Evolutionary conservation across 208 protist species (phyloP).

Genomic region (Trypanosoma congolense): DNA sequence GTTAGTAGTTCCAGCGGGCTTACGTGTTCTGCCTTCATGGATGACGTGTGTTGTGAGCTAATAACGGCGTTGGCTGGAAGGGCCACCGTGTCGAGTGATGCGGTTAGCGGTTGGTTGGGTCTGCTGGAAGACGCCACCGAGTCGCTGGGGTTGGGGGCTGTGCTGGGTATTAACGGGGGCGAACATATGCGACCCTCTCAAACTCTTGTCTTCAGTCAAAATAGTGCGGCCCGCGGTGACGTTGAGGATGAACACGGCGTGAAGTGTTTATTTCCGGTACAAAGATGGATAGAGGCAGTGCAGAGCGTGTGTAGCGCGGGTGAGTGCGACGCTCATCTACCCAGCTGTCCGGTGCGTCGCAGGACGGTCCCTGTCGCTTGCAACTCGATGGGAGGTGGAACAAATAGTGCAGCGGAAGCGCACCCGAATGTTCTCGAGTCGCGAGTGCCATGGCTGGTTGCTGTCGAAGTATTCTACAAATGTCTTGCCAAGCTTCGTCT

Average conservation of each 20-base stretch:
- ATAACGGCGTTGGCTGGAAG: neutral
- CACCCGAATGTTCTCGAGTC: no score
- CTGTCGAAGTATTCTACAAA: no score
- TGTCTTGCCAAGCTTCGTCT: no score
- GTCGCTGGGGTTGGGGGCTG: neutral
- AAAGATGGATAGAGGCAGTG: neutral
- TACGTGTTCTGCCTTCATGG: conserved; percentile 1
- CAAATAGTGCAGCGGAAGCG: no score
- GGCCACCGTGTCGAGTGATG: neutral
- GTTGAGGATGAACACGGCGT: neutral
- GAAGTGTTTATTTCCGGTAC: neutral
- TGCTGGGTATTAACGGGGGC: neutral
- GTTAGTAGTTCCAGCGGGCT: neutral
- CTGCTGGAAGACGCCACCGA: conserved; percentile 1
- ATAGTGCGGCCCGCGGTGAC: neutral
- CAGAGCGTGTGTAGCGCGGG: no score
- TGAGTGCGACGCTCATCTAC: no score
- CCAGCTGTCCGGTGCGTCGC: no score
- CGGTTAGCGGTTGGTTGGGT: neutral
- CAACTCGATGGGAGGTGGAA: no score
- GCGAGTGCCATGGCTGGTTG: no score
- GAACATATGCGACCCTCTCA: neutral
- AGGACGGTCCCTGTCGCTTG: no score
- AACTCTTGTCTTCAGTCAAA: neutral
- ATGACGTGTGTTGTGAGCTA: neutral